Base-by-base conservation (phyloP, 2,329 filamentous ascomycete species). In the Penicillium occitanis region DNA sequence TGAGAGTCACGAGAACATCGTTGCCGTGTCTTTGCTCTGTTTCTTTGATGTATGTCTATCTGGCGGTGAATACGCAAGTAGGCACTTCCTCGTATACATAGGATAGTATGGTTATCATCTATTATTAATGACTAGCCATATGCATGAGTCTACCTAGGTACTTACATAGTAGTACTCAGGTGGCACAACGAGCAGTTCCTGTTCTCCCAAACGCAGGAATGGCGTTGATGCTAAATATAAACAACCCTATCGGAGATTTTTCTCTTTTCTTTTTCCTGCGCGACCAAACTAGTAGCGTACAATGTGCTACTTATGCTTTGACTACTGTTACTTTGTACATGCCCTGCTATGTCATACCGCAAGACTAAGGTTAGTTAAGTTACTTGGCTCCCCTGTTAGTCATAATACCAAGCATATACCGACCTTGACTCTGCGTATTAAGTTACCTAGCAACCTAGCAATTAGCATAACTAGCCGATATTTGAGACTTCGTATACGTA, bases 181-280 rank as follows among this genome's bases (percentile, higher is more conserved):
- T 28, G 11, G 46, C 8, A 28, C 46, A 50, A 50, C 46, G 53
- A 59, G 13, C 37, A 44, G 57, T 59, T 59, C 50, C 50, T 53
- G 50, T 33, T n/a, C 14, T 42, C 17, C 40, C 40, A n/a, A 53
- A 14, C 11, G 17, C 28, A 53, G 28, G 8, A 5, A 35, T 46
- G 40, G 58, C 58, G 55, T 60, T 22, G 25, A 22, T 35, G 25
- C 58, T 61, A 61, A 61, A 48, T 61, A 61, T 48, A 62, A 40
- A 6, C 44, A 22, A 44, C 19, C 61, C 61, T 63, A 63, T 63
- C 61, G 61, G 61, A 63, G 61, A 63, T 30, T 63, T 63, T 63
- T 63, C 37, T 63, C 33, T 40, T 51, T 40, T 14, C n/a, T 37
- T 37, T 51, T 42, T 51, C 10, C 46, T 53, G 60, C 22, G 11